phyloP scores from a whole-genome alignment of 495 filamentous ascomycete genomes.

The Chlorociboria aeruginascens region DNA sequence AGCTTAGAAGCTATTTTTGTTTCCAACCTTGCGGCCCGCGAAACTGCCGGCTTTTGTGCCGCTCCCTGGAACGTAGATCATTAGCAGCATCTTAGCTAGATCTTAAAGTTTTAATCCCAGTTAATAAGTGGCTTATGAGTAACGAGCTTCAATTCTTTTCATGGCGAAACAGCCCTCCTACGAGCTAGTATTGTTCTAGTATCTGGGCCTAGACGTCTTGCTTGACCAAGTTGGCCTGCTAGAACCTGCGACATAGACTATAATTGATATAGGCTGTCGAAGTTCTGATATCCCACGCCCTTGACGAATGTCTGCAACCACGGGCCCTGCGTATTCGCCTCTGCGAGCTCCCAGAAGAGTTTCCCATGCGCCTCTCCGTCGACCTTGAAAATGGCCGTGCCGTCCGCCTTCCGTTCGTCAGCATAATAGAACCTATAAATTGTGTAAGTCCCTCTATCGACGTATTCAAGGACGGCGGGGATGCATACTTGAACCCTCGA shows the following conservation, averaged over 20 bases:
- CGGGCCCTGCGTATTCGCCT: slow-evolving; percentile 24
- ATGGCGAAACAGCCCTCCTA: background rate
- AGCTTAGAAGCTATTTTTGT: too few species aligned
- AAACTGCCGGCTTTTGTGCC: too few species aligned
- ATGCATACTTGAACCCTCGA: slow-evolving; percentile 32
- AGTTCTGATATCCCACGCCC: slow-evolving; percentile 9
- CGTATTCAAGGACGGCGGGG: too few species aligned
- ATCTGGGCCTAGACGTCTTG: background rate
- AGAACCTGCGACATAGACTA: background rate
- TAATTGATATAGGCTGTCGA: background rate
- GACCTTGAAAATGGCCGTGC: slow-evolving; percentile 18
- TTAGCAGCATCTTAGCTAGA: too few species aligned
- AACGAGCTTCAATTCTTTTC: slow-evolving; percentile 6
- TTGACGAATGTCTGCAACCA: slow-evolving; percentile 38
- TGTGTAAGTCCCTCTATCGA: background rate
- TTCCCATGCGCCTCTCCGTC: slow-evolving; percentile 30
- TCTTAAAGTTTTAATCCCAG: too few species aligned
- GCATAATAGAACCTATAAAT: slow-evolving; percentile 36
- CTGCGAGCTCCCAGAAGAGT: slow-evolving; percentile 28
- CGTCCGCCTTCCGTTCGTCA: slow-evolving; percentile 33
- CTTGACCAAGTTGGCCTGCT: background rate
- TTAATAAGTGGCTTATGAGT: too few species aligned
- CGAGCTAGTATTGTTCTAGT: background rate
- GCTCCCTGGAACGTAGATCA: too few species aligned
- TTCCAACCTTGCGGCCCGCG: too few species aligned